Conservation (phyloP, 2,329 filamentous ascomycete genomes). For the Neopestalotiopsis sp. region DNA sequence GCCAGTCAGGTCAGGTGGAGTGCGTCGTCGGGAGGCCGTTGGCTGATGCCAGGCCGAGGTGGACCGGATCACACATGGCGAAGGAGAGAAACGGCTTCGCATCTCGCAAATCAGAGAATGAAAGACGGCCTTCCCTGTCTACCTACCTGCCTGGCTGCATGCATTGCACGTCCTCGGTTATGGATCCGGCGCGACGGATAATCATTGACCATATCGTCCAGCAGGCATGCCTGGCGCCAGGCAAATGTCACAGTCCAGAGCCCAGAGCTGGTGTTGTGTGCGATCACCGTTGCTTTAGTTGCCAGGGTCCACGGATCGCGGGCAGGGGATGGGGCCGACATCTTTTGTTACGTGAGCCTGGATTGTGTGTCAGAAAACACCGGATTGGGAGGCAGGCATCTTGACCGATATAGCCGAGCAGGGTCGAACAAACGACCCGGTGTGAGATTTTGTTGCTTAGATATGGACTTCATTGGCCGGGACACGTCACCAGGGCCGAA, state of each 20-base stretch:
- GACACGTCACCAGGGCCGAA: conserved; percentile 21
- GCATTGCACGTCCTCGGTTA: background rate
- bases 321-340: background rate
- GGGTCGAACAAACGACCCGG: conserved; percentile 20
- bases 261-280: background rate
- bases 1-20: background rate
- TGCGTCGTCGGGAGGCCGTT: background rate
- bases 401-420: conserved; percentile 15
- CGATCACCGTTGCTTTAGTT: background rate
- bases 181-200: background rate
- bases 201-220: background rate
- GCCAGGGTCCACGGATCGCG: background rate
- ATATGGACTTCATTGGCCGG: conserved; percentile 11
- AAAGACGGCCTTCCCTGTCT: background rate
- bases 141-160: background rate
- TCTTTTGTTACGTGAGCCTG: background rate
- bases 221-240: background rate
- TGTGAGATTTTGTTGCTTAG: conserved; percentile 21
- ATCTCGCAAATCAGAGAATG: background rate
- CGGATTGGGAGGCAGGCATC: conserved; percentile 1
- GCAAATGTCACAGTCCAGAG: background rate
- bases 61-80: background rate
- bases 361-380: conserved; percentile 6
- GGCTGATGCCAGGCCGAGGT: background rate
- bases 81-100: background rate